phyloP scores from a whole-genome alignment of 2,329 filamentous ascomycete species.

The Ploettnerulaceae sp. region DNA sequence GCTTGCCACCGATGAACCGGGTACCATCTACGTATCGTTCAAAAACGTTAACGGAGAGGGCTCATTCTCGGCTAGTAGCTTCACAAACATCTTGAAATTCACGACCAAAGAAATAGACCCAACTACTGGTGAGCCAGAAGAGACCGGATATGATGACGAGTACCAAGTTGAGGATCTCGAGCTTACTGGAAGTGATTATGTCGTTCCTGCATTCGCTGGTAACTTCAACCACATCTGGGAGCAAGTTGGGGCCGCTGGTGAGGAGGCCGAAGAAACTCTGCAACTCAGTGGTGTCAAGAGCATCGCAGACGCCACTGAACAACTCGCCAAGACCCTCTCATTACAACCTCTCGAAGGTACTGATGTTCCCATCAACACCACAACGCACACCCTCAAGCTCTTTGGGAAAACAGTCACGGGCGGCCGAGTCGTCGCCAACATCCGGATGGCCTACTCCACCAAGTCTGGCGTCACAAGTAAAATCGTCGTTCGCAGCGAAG shows the following conservation, averaged over 20 bases:
- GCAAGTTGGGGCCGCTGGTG: conserved; percentile 80
- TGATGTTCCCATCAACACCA: conserved; percentile 81
- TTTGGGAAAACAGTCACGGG: conserved; percentile 93
- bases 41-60: conserved; percentile 72
- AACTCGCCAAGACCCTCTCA: conserved; percentile 79
- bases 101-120: conserved; percentile 98
- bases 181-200: conserved; percentile 85
- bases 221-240: conserved; percentile 97
- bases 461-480: conserved; percentile 95
- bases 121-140: conserved; percentile 86
- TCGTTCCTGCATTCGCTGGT: conserved; percentile 87
- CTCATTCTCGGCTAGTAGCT: conserved; percentile 72
- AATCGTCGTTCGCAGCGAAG: conserved; percentile 86
- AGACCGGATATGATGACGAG: conserved; percentile 91
- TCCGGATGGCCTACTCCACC: conserved; percentile 90
- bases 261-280: conserved; percentile 87
- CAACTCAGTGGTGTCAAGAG: conserved; percentile 85
- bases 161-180: conserved; percentile 95
- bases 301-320: conserved; percentile 90
- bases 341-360: conserved; percentile 92
- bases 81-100: conserved; percentile 93
- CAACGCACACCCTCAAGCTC: conserved; percentile 90
- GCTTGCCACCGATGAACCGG: conserved; percentile 78
- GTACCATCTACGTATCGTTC: conserved; percentile 93
- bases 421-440: conserved; percentile 78